Percentiles rank a stretch among this genome's conserved stretches.
These are phyloP conservation scores for Ganoderma sinense DNA, from an alignment of 1,284 basidiomycete species.

Conservation along the genomic window DNA sequence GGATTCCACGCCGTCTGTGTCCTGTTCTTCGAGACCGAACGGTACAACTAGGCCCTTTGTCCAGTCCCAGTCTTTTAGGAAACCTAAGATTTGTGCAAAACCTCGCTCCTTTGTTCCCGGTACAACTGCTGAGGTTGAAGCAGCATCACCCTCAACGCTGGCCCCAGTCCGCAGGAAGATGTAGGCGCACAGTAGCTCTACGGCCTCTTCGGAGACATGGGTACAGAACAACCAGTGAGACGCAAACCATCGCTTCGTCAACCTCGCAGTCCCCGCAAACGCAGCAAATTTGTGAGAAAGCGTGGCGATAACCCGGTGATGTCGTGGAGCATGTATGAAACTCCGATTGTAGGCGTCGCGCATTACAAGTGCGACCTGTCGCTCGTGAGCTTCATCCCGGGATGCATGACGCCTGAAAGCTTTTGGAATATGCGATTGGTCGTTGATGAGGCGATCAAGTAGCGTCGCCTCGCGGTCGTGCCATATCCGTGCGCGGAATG, in stretches of 20 bases:
- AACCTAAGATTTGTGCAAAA: constrained; percentile 79
- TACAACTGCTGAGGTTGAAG: constrained; percentile 38
- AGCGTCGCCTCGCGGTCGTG: constrained; percentile 88
- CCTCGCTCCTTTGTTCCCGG: constrained; percentile 82
- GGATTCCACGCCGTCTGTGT: constrained; percentile 29
- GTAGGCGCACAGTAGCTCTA: constrained; percentile 86
- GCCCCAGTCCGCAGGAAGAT: constrained; percentile 57
- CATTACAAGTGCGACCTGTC: constrained; percentile 67
- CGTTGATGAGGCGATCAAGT: constrained; percentile 74
- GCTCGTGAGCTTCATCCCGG: constrained; percentile 51
- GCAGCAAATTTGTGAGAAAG: constrained; percentile 84
- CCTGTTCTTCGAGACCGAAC: constrained; percentile 54
- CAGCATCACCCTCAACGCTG: constrained; percentile 27
- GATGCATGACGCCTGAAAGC: constrained; percentile 46
- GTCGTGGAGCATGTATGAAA: constrained; percentile 83
- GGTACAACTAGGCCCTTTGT: constrained; percentile 70
- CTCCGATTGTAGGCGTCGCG: constrained; percentile 70
- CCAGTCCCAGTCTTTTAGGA: constrained; percentile 89
- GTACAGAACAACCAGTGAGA: constrained; percentile 85
- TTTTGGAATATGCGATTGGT: constrained; percentile 46
- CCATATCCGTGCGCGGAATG: constrained; percentile 86
- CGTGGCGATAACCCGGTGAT: constrained; percentile 86
- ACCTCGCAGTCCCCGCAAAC: constrained; percentile 84
- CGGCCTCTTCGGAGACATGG: constrained; percentile 78
- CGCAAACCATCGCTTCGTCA: constrained; percentile 94